phyloP scores from a whole-genome alignment of 2,329 filamentous ascomycete species.

The Huntiella bhutanensis region DNA sequence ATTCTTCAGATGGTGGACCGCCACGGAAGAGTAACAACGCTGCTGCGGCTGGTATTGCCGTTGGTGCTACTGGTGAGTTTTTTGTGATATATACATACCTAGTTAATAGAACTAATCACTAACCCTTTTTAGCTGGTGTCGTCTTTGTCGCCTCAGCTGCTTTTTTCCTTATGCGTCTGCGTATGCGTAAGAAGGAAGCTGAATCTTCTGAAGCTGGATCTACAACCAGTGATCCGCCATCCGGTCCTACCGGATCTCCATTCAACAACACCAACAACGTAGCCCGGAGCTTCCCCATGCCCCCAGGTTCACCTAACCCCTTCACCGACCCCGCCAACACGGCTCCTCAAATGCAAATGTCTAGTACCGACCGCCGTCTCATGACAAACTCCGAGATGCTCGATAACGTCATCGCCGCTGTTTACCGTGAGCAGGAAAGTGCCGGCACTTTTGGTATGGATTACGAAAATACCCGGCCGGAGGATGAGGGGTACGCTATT shows the following conservation, averaged over 20 bases:
- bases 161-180: constrained; percentile 8
- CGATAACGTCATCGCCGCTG: constrained; percentile 7
- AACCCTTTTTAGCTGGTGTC: constrained; percentile 4
- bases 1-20: not conserved
- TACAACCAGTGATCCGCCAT: not conserved
- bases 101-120: not conserved
- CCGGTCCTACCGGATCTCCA: not conserved
- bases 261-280: not conserved
- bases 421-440: not conserved
- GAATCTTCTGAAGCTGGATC: not conserved
- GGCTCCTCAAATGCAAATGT: no score
- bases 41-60: constrained; percentile 9
- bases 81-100: not conserved
- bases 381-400: constrained; percentile 10
- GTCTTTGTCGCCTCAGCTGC: constrained; percentile 8
- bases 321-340: not conserved
- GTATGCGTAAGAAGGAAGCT: constrained; percentile 3
- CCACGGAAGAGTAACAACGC: constrained; percentile 1
- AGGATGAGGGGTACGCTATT: constrained; percentile 5
- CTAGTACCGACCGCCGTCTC: not conserved
- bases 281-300: not conserved
- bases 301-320: constrained; percentile 1
- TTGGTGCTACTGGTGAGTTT: constrained; percentile 10
- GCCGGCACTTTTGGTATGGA: not conserved
- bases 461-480: not conserved